These are phyloP conservation scores for Mortierella sp. DNA, from an alignment of 371 early-diverging fungal species.

Conservation along the genomic window DNA sequence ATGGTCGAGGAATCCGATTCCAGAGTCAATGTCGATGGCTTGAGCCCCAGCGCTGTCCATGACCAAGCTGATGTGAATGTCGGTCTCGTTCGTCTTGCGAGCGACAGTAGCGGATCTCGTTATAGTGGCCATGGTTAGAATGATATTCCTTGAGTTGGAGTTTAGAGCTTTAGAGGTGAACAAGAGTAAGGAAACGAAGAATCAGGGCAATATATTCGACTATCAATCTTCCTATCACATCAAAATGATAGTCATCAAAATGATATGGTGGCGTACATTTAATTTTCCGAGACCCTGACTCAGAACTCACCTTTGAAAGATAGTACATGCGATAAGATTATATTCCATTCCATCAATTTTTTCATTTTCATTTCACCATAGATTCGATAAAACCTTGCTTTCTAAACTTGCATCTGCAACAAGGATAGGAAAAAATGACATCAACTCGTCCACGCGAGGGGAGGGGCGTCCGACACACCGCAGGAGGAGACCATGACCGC, in stretches of 20 bases:
- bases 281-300: too few relatives aligned
- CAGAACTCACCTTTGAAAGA: too few relatives aligned
- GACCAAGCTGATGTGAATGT: conserved; percentile 78
- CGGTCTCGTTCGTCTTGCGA: conserved; percentile 96
- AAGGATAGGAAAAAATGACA: conserved; percentile 24
- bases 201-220: neutral
- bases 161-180: neutral
- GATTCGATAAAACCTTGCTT: too few relatives aligned
- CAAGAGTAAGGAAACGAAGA: neutral
- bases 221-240: too few relatives aligned
- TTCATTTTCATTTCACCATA: too few relatives aligned
- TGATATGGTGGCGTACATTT: too few relatives aligned
- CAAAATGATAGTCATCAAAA: too few relatives aligned
- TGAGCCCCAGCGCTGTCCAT: conserved; percentile 72
- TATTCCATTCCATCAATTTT: too few relatives aligned
- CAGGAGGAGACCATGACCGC: conserved; percentile 55
- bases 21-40: conserved; percentile 84
- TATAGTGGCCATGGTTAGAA: conserved; percentile 24
- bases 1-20: conserved; percentile 98
- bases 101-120: conserved; percentile 70
- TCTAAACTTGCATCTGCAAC: conserved; percentile 3
- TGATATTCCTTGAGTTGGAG: neutral
- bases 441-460: conserved; percentile 57
- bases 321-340: too few relatives aligned
- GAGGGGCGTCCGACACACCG: conserved; percentile 45